Evolutionary conservation across 2,329 filamentous ascomycete genomes (phyloP).

Genomic region (Neobulgaria alba): DNA sequence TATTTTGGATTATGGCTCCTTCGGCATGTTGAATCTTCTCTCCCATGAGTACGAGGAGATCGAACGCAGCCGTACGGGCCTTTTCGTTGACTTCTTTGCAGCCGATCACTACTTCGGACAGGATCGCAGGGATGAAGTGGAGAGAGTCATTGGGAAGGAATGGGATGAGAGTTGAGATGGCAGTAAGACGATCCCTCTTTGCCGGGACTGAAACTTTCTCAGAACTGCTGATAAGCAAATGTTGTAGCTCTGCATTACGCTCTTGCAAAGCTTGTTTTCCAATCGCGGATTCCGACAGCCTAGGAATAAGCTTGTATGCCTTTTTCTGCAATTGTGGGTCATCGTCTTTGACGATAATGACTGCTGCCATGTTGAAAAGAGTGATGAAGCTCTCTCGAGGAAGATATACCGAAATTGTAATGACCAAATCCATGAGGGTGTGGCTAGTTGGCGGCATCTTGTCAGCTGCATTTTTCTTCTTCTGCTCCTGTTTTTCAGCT

Average conservation of each 20-base stretch:
- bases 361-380: conserved; percentile 78
- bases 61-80: conserved; percentile 81
- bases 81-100: conserved; percentile 98
- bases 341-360: conserved; percentile 70
- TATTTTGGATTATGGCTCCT: conserved; percentile 71
- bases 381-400: conserved; percentile 76
- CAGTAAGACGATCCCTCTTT: conserved; percentile 74
- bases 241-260: conserved; percentile 69
- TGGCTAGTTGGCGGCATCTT: conserved; percentile 88
- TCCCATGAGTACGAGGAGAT: conserved; percentile 81
- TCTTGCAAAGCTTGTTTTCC: conserved; percentile 70
- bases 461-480: conserved; percentile 45
- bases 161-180: conserved; percentile 71
- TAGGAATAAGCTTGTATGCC: conserved; percentile 94
- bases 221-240: conserved; percentile 68
- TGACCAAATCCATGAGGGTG: conserved; percentile 92
- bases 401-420: conserved; percentile 90
- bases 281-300: conserved; percentile 71
- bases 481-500: conserved; percentile 53
- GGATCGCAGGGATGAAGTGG: conserved; percentile 84
- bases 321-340: conserved; percentile 98
- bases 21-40: conserved; percentile 61
- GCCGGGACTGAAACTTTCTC: conserved; percentile 84
- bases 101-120: conserved; percentile 91
- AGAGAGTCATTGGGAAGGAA: conserved; percentile 70